Evolutionary conservation across 2,329 filamentous ascomycete species (phyloP).

Genomic region (Ophiostoma quercus): DNA sequence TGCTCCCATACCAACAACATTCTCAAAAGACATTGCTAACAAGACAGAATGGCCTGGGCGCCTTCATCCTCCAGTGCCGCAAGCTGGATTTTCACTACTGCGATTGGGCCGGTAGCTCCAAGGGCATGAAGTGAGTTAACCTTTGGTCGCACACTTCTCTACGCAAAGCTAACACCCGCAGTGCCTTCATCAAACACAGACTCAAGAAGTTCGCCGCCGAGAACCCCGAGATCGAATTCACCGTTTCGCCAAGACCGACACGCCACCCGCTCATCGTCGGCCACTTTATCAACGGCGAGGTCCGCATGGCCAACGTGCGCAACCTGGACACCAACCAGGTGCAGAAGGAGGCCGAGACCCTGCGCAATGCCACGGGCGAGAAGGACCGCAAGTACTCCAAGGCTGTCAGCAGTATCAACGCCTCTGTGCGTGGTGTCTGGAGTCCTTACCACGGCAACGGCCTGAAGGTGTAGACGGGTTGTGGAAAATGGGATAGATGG

Average conservation of each 20-base stretch:
- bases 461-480: slow-evolving; percentile 43
- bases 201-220: slow-evolving; percentile 71
- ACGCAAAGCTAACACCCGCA: slow-evolving; percentile 35
- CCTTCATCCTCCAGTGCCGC: slow-evolving; percentile 97
- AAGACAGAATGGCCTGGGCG: slow-evolving; percentile 83
- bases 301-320: slow-evolving; percentile 81
- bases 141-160: background rate
- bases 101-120: slow-evolving; percentile 89
- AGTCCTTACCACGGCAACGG: slow-evolving; percentile 62
- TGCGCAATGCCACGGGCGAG: slow-evolving; percentile 70
- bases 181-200: slow-evolving; percentile 72
- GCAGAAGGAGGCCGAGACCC: slow-evolving; percentile 67
- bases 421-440: slow-evolving; percentile 65
- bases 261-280: slow-evolving; percentile 86
- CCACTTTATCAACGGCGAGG: slow-evolving; percentile 84
- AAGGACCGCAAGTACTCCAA: slow-evolving; percentile 61
- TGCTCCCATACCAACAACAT: background rate
- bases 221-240: slow-evolving; percentile 87
- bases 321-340: slow-evolving; percentile 80
- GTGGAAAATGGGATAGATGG: background rate
- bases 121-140: slow-evolving; percentile 76
- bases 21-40: background rate
- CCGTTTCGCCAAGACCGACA: slow-evolving; percentile 80
- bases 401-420: slow-evolving; percentile 58
- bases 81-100: slow-evolving; percentile 95